phyloP scores from a whole-genome alignment of 352 stramenopile genomes.

The Blastocystis sp. region DNA sequence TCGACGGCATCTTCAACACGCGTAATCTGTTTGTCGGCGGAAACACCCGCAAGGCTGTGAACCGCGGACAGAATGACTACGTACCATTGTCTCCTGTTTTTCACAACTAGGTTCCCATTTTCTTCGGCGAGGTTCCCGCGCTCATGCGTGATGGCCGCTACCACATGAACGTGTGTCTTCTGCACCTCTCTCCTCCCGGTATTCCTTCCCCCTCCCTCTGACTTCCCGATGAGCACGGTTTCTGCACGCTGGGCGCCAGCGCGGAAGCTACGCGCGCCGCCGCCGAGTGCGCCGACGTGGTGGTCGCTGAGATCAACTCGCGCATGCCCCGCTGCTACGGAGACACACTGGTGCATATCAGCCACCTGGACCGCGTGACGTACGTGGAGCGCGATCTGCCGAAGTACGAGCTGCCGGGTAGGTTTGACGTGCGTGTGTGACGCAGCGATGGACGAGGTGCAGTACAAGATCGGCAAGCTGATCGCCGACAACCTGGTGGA shows the following conservation, averaged over 20 bases:
- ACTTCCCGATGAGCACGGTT: slow-evolving; percentile 60
- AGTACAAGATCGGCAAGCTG: slow-evolving; percentile 60
- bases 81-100: slow-evolving; percentile 53
- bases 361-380: slow-evolving; percentile 60
- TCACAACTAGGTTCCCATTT: slow-evolving; percentile 61
- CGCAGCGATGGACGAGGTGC: background rate
- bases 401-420: slow-evolving; percentile 28
- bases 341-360: slow-evolving; percentile 63
- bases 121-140: slow-evolving; percentile 61
- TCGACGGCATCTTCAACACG: slow-evolving; percentile 60
- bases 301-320: slow-evolving; percentile 62
- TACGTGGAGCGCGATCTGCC: slow-evolving; percentile 51
- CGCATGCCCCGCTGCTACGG: slow-evolving; percentile 63
- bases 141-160: slow-evolving; percentile 59
- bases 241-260: slow-evolving; percentile 60
- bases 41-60: slow-evolving; percentile 61
- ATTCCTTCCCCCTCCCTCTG: background rate
- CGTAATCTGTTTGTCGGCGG: slow-evolving; percentile 56
- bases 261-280: slow-evolving; percentile 60
- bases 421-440: background rate
- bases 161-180: slow-evolving; percentile 61
- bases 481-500: slow-evolving; percentile 62
- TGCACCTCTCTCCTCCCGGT: slow-evolving; percentile 62
- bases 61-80: slow-evolving; percentile 61
- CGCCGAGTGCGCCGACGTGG: slow-evolving; percentile 58